Base-by-base conservation (phyloP, 768 basidiomycete genomes). In the Lactarius hatsudake region DNA sequence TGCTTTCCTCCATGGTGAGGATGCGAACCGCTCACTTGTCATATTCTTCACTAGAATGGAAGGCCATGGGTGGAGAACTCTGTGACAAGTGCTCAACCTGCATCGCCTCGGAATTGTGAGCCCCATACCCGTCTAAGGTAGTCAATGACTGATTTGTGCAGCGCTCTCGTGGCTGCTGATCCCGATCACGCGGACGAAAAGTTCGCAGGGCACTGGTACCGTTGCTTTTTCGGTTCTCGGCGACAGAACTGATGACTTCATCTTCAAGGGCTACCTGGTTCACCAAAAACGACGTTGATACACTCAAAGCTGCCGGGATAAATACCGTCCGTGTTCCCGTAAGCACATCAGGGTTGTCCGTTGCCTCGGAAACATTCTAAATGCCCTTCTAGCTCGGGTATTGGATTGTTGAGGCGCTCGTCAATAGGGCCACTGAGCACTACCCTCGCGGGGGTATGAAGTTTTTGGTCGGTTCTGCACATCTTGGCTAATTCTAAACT, bases 251-350 rank as follows among this genome's bases (percentile, higher is more conserved):
- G 54, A 18, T 57, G 53, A 59, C 59, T 10, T 36, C 20, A 40
- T 34, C 13, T 30, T 20, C 15, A 34, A 88, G 86, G 87, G 72
- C 81, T 12, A 84, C 85, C 0, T 93, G 91, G 91, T 91, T 93
- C 74, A 87, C 79, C 9, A 78, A 89, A 67, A 60, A 75, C 1
- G 84, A 93, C 66, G 87, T 92, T 20, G 64, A 84, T 58, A 71
- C 80, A n/a, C 77, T 93, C 12, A 76, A 75, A 17, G 75, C 70
- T 4, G 78, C 79, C 2, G 87, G 87, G 4, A 86, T 93, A 69
- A 93, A 93, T 71, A 89, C 89, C 20, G 88, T 90, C 67, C 86
- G 91, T 38, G 79, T 93, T 71, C 91, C 91, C 0, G 90, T 90
- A 71, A 66, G 86, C 63, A 7, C 9, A 28, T 32, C 23, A 26